Evolutionary conservation across 140 eudicot genomes (phyloP).

Genomic region (Erigeron philadelphicus): DNA sequence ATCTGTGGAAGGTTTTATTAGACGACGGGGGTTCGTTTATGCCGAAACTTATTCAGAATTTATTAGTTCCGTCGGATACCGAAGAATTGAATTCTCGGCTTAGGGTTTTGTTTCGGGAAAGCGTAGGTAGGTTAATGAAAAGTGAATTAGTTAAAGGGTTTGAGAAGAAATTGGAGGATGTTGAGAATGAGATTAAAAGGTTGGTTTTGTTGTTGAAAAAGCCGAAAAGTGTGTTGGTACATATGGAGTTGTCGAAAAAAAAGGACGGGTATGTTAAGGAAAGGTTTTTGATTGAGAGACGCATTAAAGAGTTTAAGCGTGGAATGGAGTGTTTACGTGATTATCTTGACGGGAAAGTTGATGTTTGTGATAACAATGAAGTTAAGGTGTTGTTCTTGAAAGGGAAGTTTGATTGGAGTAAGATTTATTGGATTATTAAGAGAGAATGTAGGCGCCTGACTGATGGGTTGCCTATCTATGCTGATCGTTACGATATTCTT

Average conservation of each 20-base stretch:
- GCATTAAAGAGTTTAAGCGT: slow-evolving; percentile 49
- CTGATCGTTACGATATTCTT: slow-evolving; percentile 50
- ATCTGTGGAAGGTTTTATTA: slow-evolving; percentile 45
- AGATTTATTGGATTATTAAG: slow-evolving; percentile 43
- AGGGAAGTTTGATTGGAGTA: slow-evolving; percentile 49
- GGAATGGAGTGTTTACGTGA: slow-evolving; percentile 47
- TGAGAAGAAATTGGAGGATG: slow-evolving; percentile 27
- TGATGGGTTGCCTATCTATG: slow-evolving; percentile 74
- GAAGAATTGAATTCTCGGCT: slow-evolving; percentile 50
- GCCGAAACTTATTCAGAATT: slow-evolving; percentile 38
- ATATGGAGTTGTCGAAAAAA: slow-evolving; percentile 31
- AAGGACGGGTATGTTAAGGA: slow-evolving; percentile 39
- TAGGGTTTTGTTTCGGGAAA: slow-evolving; percentile 37
- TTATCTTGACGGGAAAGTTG: slow-evolving; percentile 41
- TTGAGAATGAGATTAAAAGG: slow-evolving; percentile 34
- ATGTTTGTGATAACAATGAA: neutral
- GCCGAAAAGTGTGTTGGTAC: neutral
- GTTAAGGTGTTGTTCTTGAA: slow-evolving; percentile 36
- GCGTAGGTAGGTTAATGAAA: slow-evolving; percentile 27
- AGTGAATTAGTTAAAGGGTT: slow-evolving; percentile 46
- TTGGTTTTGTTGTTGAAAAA: slow-evolving; percentile 16
- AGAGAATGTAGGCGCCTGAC: slow-evolving; percentile 76
- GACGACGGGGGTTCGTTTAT: slow-evolving; percentile 21
- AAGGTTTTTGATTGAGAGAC: slow-evolving; percentile 29
- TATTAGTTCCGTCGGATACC: slow-evolving; percentile 50